A percentile compares a stretch with the other conserved stretches of the same genome.
Conservation (phyloP, 495 filamentous ascomycete species). For the Penicillium silybi region DNA sequence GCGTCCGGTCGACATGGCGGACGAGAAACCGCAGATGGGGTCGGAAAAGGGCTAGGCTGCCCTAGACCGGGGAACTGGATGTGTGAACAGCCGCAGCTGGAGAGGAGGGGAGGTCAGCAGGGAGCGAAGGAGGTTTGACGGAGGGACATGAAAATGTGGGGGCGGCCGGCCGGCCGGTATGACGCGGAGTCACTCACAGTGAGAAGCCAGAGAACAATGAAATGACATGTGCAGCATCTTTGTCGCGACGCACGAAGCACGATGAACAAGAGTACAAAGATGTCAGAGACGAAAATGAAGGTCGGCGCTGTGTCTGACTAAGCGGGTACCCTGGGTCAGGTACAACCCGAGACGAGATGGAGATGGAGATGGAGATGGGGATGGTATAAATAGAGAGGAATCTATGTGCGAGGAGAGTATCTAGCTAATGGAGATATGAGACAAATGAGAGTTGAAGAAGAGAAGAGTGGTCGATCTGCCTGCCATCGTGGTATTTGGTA, state of each 20-base stretch:
- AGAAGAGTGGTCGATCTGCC: background rate
- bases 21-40: constrained; percentile 6
- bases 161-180: constrained; percentile 16
- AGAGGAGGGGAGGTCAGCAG: constrained; percentile 29
- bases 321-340: constrained; percentile 1
- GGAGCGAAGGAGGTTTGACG: constrained; percentile 32
- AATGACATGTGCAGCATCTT: constrained; percentile 44
- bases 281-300: background rate
- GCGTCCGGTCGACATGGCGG: constrained; percentile 45
- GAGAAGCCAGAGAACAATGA: constrained; percentile 23
- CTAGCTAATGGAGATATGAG: background rate
- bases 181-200: constrained; percentile 32
- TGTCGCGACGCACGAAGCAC: constrained; percentile 5
- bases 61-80: constrained; percentile 35
- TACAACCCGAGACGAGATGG: background rate
- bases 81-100: constrained; percentile 33
- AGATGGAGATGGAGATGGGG: background rate
- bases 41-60: constrained; percentile 14
- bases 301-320: background rate
- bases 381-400: constrained; percentile 6
- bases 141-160: constrained; percentile 38
- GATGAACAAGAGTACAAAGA: background rate
- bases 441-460: background rate
- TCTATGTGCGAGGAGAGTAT: background rate
- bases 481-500: background rate